Evolutionary conservation across 371 early-diverging fungal genomes (phyloP).

Genomic region (Globomyces sp.): DNA sequence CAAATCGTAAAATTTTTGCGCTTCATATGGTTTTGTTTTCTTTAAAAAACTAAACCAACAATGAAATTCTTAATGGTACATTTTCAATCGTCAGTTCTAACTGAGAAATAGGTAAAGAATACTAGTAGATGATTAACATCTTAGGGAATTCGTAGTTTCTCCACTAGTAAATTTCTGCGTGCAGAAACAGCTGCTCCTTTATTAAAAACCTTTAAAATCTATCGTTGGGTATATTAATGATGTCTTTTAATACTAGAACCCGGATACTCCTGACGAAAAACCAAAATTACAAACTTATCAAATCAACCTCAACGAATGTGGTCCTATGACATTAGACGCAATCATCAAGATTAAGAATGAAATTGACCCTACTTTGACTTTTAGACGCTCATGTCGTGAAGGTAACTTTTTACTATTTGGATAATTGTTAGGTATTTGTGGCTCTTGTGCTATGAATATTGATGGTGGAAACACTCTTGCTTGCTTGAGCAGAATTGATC

Average conservation of each 20-base stretch:
- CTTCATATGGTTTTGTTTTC: no score
- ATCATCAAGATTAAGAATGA: conserved; percentile 96
- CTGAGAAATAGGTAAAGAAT: no score
- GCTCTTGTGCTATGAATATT: conserved; percentile 97
- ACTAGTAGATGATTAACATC: no score
- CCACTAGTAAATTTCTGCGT: no score
- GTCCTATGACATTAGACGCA: conserved; percentile 95
- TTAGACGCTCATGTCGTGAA: conserved; percentile 78
- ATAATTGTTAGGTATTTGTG: conserved; percentile 68
- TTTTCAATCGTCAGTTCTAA: no score
- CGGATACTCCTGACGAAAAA: conserved; percentile 85
- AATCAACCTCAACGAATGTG: conserved; percentile 85
- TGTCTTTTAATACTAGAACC: conserved; percentile 58
- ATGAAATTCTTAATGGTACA: no score
- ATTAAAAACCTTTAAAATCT: conserved; percentile 77
- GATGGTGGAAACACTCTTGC: conserved; percentile 92
- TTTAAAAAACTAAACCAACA: no score
- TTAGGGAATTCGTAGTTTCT: no score
- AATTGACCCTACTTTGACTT: conserved; percentile 87
- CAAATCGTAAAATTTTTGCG: no score
- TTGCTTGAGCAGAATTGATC: conserved; percentile 84
- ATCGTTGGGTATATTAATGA: conserved; percentile 71
- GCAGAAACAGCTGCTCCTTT: conserved; percentile 50
- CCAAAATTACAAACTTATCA: conserved; percentile 84
- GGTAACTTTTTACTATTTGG: conserved; percentile 30